Conservation (phyloP, 768 basidiomycete genomes). For the Mycena crocata region DNA sequence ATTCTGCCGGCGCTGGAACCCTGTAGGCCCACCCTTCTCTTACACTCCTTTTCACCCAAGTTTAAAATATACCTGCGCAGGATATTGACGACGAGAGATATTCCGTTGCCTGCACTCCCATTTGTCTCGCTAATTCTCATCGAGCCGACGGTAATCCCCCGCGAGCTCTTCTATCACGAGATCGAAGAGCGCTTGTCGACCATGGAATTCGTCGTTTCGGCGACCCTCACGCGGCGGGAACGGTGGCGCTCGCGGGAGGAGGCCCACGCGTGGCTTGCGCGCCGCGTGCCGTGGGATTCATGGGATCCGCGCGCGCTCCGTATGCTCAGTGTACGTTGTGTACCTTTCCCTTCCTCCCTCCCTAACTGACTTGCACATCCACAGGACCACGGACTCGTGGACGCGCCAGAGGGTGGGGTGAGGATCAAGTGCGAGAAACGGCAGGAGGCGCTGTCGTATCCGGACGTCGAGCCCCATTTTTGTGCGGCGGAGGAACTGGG, state of each 20-base stretch:
- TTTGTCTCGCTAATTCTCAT: constrained; percentile 55
- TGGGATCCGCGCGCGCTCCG: constrained; percentile 58
- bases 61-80: constrained; percentile 39
- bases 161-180: constrained; percentile 49
- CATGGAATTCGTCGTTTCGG: constrained; percentile 51
- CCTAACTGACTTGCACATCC: background rate
- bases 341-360: background rate
- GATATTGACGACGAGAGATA: constrained; percentile 51
- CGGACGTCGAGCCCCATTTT: constrained; percentile 20
- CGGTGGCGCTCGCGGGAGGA: constrained; percentile 54
- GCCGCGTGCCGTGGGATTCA: constrained; percentile 56
- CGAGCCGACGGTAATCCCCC: constrained; percentile 56
- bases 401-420: constrained; percentile 36
- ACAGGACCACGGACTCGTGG: constrained; percentile 52
- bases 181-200: constrained; percentile 51
- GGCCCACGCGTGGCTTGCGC: constrained; percentile 56
- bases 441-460: constrained; percentile 17
- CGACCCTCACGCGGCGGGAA: constrained; percentile 51
- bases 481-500: constrained; percentile 10
- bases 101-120: constrained; percentile 40
- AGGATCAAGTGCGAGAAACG: constrained; percentile 18
- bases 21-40: constrained; percentile 41
- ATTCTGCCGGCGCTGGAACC: constrained; percentile 57
- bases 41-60: background rate
- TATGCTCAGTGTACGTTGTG: constrained; percentile 50